These are phyloP conservation scores for Serpula lacrymans DNA, from an alignment of 768 basidiomycete genomes.

Conservation along the genomic window DNA sequence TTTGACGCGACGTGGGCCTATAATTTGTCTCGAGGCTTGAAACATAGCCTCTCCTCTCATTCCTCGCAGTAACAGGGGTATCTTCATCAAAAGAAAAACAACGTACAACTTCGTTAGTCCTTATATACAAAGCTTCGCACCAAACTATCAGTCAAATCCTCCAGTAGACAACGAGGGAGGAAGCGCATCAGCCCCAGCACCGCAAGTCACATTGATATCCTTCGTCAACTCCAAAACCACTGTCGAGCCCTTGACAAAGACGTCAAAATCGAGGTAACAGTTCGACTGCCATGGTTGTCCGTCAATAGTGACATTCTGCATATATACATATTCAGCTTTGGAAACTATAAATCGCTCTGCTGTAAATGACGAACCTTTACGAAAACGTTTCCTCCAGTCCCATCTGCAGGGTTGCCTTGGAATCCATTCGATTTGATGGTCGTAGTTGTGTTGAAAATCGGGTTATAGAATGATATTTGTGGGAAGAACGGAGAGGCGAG, in stretches of 20 bases:
- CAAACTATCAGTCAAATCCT: no score
- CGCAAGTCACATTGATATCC: constrained; percentile 52
- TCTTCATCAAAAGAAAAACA: no score
- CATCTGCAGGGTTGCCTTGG: constrained; percentile 47
- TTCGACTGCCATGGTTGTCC: constrained; percentile 57
- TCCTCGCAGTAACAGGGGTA: no score
- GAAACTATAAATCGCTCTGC: no score
- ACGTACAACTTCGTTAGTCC: no score
- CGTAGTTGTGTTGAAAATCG: constrained; percentile 52
- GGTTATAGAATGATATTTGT: constrained; percentile 58
- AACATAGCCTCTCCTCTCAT: no score
- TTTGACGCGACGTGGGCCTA: no score
- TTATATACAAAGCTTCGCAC: no score
- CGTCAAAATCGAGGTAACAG: constrained; percentile 65
- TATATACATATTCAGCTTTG: no score
- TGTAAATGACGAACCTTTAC: constrained; percentile 51
- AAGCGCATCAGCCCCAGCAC: constrained; percentile 40
- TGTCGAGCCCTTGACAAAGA: constrained; percentile 49
- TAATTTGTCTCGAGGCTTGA: no score
- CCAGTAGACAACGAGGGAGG: constrained; percentile 68
- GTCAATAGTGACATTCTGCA: constrained; percentile 56
- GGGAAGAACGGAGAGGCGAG: constrained; percentile 63
- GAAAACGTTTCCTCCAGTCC: constrained; percentile 53
- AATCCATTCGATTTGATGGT: constrained; percentile 50
- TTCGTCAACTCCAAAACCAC: constrained; percentile 55